Percentiles rank a stretch among this genome's conserved stretches.
These are phyloP conservation scores for Populus hybrid DNA, from an alignment of 441 rosid species.

Conservation along the genomic window DNA sequence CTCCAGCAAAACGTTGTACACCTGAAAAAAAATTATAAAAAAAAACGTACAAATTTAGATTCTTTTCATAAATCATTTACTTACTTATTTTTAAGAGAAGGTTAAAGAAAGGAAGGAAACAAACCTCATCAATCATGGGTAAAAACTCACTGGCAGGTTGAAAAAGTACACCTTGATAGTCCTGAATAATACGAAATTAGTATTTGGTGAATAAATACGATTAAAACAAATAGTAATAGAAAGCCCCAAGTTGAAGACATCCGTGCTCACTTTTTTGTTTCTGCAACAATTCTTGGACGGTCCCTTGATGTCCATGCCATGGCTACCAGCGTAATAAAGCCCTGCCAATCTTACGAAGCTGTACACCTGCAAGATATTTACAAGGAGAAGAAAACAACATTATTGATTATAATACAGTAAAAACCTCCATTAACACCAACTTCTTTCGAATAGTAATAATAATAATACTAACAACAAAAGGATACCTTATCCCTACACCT, in stretches of 20 bases:
- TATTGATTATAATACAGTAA: neutral
- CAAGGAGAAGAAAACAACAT: neutral
- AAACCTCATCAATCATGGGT: constrained; percentile 62
- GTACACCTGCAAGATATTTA: constrained; percentile 48
- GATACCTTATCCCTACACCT: constrained; percentile 90
- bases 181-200: constrained; percentile 25
- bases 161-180: constrained; percentile 36
- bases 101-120: neutral
- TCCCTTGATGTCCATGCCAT: constrained; percentile 97
- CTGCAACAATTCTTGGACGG: constrained; percentile 51
- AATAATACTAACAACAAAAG: neutral
- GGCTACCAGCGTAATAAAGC: constrained; percentile 95
- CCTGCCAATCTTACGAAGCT: constrained; percentile 74
- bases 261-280: constrained; percentile 42
- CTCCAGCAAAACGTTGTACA: constrained; percentile 50
- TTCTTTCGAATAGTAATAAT: neutral
- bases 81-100: neutral
- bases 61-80: constrained; percentile 14
- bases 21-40: constrained; percentile 36
- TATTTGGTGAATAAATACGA: neutral
- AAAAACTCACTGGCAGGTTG: constrained; percentile 69
- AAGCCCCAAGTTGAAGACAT: neutral
- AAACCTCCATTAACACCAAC: neutral
- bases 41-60: neutral
- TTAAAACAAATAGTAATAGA: neutral